A percentile compares a stretch with the other conserved stretches of the same genome.
Conservation (phyloP, 805 yeast species). For the Ogataea nitratoaversa region DNA sequence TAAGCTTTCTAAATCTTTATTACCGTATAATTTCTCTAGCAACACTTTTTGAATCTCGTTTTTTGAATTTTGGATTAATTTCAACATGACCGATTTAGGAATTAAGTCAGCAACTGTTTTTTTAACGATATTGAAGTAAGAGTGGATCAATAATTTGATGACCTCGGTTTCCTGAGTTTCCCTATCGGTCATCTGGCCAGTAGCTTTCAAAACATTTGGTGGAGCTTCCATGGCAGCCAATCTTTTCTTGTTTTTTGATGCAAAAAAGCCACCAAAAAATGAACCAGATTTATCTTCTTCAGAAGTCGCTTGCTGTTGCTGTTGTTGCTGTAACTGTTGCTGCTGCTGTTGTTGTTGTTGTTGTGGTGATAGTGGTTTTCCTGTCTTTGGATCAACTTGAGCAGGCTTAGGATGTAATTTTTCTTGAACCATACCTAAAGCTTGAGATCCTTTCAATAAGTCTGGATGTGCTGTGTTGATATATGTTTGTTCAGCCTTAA, state of each 20-base stretch:
- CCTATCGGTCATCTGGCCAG: conserved; percentile 89
- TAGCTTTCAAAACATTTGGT: conserved; percentile 89
- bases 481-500: conserved; percentile 84
- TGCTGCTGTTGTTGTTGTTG: conserved; percentile 19
- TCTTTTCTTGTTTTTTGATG: conserved; percentile 88
- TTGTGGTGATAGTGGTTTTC: conserved; percentile 61
- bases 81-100: conserved; percentile 94
- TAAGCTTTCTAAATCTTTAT: conserved; percentile 66
- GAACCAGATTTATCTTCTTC: conserved; percentile 60
- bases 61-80: conserved; percentile 79
- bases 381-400: conserved; percentile 84
- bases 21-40: conserved; percentile 79
- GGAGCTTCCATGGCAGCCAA: conserved; percentile 97
- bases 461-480: conserved; percentile 98
- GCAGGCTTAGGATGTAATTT: conserved; percentile 76
- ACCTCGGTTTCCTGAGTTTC: conserved; percentile 97
- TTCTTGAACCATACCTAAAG: conserved; percentile 89
- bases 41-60: conserved; percentile 87
- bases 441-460: conserved; percentile 88
- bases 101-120: conserved; percentile 89
- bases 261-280: conserved; percentile 93
- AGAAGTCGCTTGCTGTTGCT: conserved; percentile 24
- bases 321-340: conserved; percentile 30
- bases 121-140: conserved; percentile 89
- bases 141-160: conserved; percentile 82